phyloP scores from a whole-genome alignment of 805 yeast species.

The Metschnikowia reukaufii region DNA sequence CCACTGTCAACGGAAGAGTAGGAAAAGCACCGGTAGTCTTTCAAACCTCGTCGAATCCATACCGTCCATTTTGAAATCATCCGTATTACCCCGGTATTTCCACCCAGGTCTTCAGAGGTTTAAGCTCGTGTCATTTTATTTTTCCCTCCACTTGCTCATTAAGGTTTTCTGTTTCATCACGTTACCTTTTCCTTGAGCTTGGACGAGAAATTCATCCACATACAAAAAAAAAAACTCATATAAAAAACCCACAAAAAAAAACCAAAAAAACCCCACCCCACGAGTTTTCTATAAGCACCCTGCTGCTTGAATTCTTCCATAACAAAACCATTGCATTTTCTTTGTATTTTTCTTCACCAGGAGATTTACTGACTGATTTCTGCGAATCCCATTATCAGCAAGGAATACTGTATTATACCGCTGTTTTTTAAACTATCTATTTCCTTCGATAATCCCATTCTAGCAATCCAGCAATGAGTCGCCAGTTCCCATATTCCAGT shows the following conservation, averaged over 20 bases:
- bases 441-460: neutral
- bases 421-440: too few species aligned
- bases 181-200: neutral
- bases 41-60: slow-evolving; percentile 16
- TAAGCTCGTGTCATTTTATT: slow-evolving; percentile 14
- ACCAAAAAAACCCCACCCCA: slow-evolving; percentile 1
- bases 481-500: slow-evolving; percentile 85
- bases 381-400: neutral
- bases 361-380: neutral
- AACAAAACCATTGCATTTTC: neutral
- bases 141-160: neutral
- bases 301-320: neutral
- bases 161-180: slow-evolving; percentile 1
- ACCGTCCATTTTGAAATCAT: slow-evolving; percentile 6
- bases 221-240: neutral
- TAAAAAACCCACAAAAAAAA: slow-evolving; percentile 4
- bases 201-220: slow-evolving; percentile 1
- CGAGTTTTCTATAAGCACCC: neutral
- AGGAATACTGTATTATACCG: slow-evolving; percentile 1
- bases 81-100: slow-evolving; percentile 10
- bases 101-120: slow-evolving; percentile 15
- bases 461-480: slow-evolving; percentile 33
- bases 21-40: slow-evolving; percentile 10
- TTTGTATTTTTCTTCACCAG: neutral
- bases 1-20: slow-evolving; percentile 5